Conservation (phyloP, 1,284 basidiomycete genomes). For the Ceratobasidium sp. region DNA sequence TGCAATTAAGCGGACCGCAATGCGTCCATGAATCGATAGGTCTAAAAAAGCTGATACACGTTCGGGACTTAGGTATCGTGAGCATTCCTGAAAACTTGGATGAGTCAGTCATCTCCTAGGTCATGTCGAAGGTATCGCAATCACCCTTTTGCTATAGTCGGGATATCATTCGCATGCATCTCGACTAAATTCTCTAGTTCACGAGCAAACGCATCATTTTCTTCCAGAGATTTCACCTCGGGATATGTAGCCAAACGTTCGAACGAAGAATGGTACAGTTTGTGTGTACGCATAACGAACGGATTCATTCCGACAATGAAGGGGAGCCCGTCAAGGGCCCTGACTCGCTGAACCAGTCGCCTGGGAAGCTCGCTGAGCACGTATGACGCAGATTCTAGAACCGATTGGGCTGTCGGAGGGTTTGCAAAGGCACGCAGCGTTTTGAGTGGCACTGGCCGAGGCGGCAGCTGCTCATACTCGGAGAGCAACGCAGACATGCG, state of each 20-base stretch:
- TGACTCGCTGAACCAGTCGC: slow-evolving; percentile 72
- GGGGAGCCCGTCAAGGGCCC: slow-evolving; percentile 72
- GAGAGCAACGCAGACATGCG: slow-evolving; percentile 52
- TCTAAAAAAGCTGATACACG: slow-evolving; percentile 83
- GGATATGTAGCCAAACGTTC: slow-evolving; percentile 74
- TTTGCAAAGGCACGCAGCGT: slow-evolving; percentile 75
- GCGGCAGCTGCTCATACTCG: slow-evolving; percentile 63
- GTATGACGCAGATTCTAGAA: slow-evolving; percentile 72
- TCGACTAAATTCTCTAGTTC: slow-evolving; percentile 75
- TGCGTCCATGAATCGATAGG: slow-evolving; percentile 83
- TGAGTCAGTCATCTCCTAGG: neutral
- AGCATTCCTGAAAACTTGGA: slow-evolving; percentile 82
- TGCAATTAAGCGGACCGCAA: slow-evolving; percentile 87
- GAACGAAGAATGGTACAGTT: slow-evolving; percentile 79
- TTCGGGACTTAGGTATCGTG: slow-evolving; percentile 79
- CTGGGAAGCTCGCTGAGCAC: slow-evolving; percentile 76
- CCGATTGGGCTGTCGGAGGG: slow-evolving; percentile 70
- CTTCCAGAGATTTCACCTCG: slow-evolving; percentile 67
- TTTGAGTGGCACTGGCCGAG: slow-evolving; percentile 69
- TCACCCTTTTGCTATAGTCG: slow-evolving; percentile 87
- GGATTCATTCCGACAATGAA: slow-evolving; percentile 93
- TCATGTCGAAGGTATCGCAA: slow-evolving; percentile 17
- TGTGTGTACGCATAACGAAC: slow-evolving; percentile 76
- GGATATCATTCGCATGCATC: slow-evolving; percentile 85
- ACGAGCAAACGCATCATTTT: slow-evolving; percentile 73